These are phyloP conservation scores for Tolypocladium pustulatum DNA, from an alignment of 2,329 filamentous ascomycete species.

Conservation along the genomic window DNA sequence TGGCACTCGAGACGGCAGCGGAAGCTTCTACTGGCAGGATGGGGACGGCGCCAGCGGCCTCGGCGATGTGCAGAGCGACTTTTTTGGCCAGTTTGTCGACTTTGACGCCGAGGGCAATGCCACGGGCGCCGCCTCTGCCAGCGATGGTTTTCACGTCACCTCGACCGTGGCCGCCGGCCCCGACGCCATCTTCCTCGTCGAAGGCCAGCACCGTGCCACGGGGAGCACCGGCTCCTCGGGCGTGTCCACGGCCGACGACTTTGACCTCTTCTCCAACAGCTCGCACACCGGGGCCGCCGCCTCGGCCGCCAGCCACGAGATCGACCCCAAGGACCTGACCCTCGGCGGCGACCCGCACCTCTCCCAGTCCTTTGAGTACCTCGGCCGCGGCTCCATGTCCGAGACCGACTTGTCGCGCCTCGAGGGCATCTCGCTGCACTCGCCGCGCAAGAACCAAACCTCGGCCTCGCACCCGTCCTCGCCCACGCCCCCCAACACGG, in stretches of 20 bases:
- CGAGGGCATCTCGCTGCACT: constrained; percentile 35
- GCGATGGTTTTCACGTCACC: constrained; percentile 9
- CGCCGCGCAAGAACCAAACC: constrained; percentile 17
- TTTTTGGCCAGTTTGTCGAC: constrained; percentile 27
- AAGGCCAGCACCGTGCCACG: constrained; percentile 6
- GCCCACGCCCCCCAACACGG: constrained; percentile 20
- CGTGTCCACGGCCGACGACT: constrained; percentile 24
- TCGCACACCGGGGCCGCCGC: constrained; percentile 16
- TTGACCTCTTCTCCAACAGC: constrained; percentile 24
- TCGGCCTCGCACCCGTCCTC: constrained; percentile 20
- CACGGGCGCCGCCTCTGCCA: constrained; percentile 8
- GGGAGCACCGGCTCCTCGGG: constrained; percentile 23
- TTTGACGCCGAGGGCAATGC: constrained; percentile 18
- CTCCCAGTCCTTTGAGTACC: constrained; percentile 10
- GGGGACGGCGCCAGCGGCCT: constrained; percentile 16
- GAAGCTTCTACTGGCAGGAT: constrained; percentile 22
- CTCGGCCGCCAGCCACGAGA: constrained; percentile 16
- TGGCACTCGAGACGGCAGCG: constrained; percentile 19
- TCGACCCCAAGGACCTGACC: constrained; percentile 18
- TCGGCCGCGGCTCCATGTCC: constrained; percentile 30
- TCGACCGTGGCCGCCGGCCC: constrained; percentile 13
- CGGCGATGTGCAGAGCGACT: constrained; percentile 19
- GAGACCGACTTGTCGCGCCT: constrained; percentile 36
- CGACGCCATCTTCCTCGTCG: constrained; percentile 17
- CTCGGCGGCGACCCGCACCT: constrained; percentile 7